Conservation (phyloP, 441 rosid species). For the Aquilaria agallochum region DNA sequence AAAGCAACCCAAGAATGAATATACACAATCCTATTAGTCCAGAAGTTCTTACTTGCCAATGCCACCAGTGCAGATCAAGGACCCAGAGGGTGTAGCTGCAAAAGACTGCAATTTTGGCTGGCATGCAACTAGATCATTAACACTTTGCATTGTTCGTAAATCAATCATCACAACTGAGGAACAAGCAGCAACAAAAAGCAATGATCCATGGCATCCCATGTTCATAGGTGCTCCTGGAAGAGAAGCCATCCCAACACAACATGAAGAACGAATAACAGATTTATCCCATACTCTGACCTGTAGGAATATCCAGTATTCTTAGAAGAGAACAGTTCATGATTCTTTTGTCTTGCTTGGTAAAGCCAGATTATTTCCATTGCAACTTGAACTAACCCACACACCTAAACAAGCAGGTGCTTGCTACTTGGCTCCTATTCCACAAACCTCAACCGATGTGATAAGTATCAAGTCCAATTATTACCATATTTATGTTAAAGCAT, state of each 20-base stretch:
- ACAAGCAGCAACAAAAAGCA: conserved; percentile 66
- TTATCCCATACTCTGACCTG: conserved; percentile 79
- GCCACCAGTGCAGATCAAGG: conserved; percentile 55
- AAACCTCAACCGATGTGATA: too few relatives aligned
- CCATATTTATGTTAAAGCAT: neutral
- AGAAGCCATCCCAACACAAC: conserved; percentile 66
- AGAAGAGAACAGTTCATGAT: neutral
- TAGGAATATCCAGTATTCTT: too few relatives aligned
- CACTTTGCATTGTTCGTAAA: conserved; percentile 69
- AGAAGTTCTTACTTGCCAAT: conserved; percentile 41
- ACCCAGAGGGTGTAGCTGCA: conserved; percentile 42
- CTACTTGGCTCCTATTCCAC: too few relatives aligned
- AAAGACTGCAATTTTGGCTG: conserved; percentile 38
- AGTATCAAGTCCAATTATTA: too few relatives aligned
- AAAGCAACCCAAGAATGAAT: neutral
- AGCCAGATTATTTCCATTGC: too few relatives aligned
- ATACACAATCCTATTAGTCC: neutral
- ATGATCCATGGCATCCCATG: conserved; percentile 54
- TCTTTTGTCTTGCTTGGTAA: neutral
- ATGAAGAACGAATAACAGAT: conserved; percentile 49
- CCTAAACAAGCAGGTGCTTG: too few relatives aligned
- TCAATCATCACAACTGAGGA: conserved; percentile 46
- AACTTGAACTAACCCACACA: too few relatives aligned
- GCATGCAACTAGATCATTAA: conserved; percentile 26
- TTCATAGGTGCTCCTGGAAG: conserved; percentile 46